Evolutionary conservation across 2,329 filamentous ascomycete genomes (phyloP).

Genomic region (Helicocarpus griseus): DNA sequence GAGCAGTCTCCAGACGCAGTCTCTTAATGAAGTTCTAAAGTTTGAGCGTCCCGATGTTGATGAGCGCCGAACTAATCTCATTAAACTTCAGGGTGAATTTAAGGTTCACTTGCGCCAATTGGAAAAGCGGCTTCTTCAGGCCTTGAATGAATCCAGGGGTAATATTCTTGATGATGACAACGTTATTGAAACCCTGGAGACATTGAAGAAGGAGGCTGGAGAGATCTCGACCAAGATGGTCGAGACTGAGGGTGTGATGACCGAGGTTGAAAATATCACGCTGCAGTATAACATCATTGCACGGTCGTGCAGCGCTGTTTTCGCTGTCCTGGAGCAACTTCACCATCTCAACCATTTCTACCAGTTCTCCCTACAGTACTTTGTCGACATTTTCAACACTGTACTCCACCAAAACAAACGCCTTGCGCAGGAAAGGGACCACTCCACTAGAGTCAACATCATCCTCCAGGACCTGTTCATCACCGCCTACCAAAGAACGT

Average conservation of each 20-base stretch:
- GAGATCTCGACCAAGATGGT: conserved; percentile 95
- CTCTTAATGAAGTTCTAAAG: conserved; percentile 92
- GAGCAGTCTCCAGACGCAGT: conserved; percentile 96
- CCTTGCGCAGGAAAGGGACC: conserved; percentile 59
- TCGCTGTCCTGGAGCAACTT: conserved; percentile 90
- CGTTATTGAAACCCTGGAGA: conserved; percentile 95
- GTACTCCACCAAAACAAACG: conserved; percentile 75
- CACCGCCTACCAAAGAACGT: conserved; percentile 87
- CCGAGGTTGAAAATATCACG: conserved; percentile 92
- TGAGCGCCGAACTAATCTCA: conserved; percentile 88
- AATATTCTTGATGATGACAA: conserved; percentile 98
- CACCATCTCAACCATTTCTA: conserved; percentile 99
- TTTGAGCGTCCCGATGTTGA: conserved; percentile 96
- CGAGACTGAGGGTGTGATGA: conserved; percentile 96
- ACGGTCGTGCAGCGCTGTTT: conserved; percentile 90
- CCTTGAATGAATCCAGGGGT: conserved; percentile 91
- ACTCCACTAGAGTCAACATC: conserved; percentile 72
- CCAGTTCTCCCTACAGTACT: conserved; percentile 97
- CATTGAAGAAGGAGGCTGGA: conserved; percentile 91
- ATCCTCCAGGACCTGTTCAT: conserved; percentile 90
- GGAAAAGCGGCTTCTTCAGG: conserved; percentile 86
- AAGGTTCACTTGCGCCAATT: conserved; percentile 94
- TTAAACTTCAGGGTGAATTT: conserved; percentile 98
- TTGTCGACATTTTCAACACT: conserved; percentile 91
- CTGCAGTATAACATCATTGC: conserved; percentile 90